A percentile compares a stretch with the other conserved stretches of the same genome.
Evolutionary conservation across 1,284 basidiomycete genomes (phyloP).

Genomic region (Athelia psychrophila): DNA sequence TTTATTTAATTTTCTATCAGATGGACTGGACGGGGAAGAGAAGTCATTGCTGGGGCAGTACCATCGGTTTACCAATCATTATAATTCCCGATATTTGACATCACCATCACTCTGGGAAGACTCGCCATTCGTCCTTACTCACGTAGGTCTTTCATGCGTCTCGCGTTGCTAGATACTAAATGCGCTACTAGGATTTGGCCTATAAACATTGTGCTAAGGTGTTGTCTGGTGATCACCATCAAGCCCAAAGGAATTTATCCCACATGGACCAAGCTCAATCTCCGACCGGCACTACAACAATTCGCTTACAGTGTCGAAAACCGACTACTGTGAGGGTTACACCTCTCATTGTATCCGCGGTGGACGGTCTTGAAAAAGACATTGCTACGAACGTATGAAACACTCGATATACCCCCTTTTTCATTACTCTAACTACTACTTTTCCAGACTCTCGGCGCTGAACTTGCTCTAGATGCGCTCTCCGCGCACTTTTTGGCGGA

Average conservation of each 20-base stretch:
- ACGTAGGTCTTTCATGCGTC: constrained; percentile 19
- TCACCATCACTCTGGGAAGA: constrained; percentile 30
- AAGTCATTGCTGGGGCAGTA: constrained; percentile 19
- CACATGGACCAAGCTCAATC: too few relatives aligned
- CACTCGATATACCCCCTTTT: constrained; percentile 3
- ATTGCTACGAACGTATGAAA: constrained; percentile 36
- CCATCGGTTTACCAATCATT: constrained; percentile 27
- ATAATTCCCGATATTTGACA: constrained; percentile 18
- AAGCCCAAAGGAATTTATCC: too few relatives aligned
- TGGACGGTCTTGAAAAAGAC: constrained; percentile 38
- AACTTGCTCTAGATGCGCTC: constrained; percentile 45
- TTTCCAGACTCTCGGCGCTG: constrained; percentile 26
- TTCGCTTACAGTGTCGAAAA: constrained; percentile 32
- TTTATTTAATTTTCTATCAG: neutral
- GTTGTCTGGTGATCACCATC: too few relatives aligned
- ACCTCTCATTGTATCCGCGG: constrained; percentile 40
- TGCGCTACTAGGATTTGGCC: neutral
- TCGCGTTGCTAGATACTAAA: neutral
- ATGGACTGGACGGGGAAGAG: neutral
- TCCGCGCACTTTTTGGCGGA: constrained; percentile 35
- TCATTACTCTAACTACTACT: constrained; percentile 1
- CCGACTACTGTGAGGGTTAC: constrained; percentile 38
- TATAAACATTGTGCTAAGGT: neutral
- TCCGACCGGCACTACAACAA: constrained; percentile 22
- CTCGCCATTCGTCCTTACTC: constrained; percentile 28